phyloP scores from a whole-genome alignment of 2,329 filamentous ascomycete species.

The Truncatella angustata region DNA sequence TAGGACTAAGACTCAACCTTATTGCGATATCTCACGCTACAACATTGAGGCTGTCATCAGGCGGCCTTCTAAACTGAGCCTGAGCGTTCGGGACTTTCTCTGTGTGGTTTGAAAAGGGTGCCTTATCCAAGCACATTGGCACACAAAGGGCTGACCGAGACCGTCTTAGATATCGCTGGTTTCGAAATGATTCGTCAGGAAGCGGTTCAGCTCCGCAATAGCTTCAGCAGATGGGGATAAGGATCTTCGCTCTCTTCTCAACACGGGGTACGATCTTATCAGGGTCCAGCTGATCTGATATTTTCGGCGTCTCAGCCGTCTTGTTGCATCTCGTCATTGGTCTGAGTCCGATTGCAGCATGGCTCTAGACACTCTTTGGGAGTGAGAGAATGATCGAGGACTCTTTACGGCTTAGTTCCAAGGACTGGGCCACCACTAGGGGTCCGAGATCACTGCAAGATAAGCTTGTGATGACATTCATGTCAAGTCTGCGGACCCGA shows the following conservation, averaged over 20 bases:
- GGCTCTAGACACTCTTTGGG: background rate
- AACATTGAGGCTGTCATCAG: background rate
- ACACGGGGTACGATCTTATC: background rate
- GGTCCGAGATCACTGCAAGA: background rate
- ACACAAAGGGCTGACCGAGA: background rate
- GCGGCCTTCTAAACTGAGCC: too few species aligned
- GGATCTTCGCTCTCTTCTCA: conserved; percentile 2
- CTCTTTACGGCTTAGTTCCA: background rate
- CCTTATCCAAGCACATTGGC: background rate
- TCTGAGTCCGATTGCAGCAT: background rate
- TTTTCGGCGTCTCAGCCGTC: background rate
- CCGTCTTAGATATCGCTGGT: background rate
- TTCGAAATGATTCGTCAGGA: background rate
- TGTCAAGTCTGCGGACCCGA: background rate
- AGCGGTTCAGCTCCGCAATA: background rate
- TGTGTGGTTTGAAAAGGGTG: background rate
- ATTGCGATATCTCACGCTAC: background rate
- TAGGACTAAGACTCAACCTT: background rate
- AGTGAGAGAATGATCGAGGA: background rate
- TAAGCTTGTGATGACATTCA: conserved; percentile 1
- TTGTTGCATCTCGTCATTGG: background rate
- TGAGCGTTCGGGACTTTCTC: too few species aligned
- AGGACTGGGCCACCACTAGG: background rate
- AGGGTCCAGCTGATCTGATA: conserved; percentile 2
- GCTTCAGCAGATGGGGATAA: background rate